phyloP scores from a whole-genome alignment of 257 asterid genomes.

The Verbascum thapsus region DNA sequence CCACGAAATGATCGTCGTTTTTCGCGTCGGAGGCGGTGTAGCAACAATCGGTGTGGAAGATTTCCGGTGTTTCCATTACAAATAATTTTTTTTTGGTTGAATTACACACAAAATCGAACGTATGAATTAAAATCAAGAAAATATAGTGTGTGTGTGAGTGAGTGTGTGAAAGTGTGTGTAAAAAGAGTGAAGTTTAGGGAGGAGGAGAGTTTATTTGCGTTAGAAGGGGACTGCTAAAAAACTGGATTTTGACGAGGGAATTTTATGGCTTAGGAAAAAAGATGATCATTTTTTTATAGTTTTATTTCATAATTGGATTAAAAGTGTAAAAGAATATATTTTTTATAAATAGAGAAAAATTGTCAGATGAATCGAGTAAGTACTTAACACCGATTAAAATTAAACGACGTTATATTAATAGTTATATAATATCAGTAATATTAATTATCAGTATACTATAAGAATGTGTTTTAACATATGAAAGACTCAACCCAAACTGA shows the following conservation, averaged over 20 bases:
- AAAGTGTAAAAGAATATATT: background rate
- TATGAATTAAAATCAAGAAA: too few species aligned
- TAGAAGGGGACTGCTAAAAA: constrained; percentile 63
- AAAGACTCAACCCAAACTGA: too few species aligned
- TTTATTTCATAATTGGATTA: constrained; percentile 7
- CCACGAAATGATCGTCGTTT: constrained; percentile 45
- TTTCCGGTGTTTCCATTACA: constrained; percentile 49
- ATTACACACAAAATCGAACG: too few species aligned
- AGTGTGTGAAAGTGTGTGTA: constrained; percentile 28
- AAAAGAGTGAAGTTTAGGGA: constrained; percentile 19
- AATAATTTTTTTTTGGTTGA: too few species aligned
- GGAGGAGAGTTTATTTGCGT: constrained; percentile 69
- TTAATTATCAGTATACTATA: too few species aligned
- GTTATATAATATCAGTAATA: too few species aligned
- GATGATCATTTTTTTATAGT: constrained; percentile 31
- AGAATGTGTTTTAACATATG: too few species aligned
- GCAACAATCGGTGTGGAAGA: constrained; percentile 41
- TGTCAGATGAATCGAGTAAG: too few species aligned
- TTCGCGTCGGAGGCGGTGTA: constrained; percentile 39
- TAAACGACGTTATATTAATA: too few species aligned
- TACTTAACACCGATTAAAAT: too few species aligned
- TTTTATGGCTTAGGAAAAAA: constrained; percentile 49
- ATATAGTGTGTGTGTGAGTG: too few species aligned
- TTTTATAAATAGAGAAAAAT: background rate
- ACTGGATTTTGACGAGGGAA: constrained; percentile 64